Conservation (phyloP, 2,329 filamentous ascomycete genomes). For the Leptodontidium sp. region DNA sequence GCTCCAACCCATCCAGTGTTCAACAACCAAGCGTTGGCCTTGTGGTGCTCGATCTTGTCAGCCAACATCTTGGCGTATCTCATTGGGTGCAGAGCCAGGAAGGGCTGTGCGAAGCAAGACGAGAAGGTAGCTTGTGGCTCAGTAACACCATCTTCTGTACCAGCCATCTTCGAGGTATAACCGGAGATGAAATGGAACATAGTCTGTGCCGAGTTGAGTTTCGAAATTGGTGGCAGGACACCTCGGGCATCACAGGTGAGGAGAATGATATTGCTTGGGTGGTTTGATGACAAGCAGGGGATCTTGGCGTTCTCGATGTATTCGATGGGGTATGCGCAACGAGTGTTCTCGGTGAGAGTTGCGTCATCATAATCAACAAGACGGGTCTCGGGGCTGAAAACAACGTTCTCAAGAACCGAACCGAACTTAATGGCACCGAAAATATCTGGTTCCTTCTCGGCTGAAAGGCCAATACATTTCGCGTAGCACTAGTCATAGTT, state of each 20-base stretch:
- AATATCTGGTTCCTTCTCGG: slow-evolving; percentile 99
- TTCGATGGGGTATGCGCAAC: slow-evolving; percentile 98
- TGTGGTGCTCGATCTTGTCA: slow-evolving; percentile 95
- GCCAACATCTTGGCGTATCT: slow-evolving; percentile 98
- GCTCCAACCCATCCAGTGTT: slow-evolving; percentile 98
- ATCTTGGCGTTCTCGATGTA: slow-evolving; percentile 99
- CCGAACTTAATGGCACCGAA: slow-evolving; percentile 95
- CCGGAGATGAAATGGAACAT: slow-evolving; percentile 99
- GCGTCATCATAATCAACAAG: slow-evolving; percentile 94
- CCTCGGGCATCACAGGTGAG: slow-evolving; percentile 97
- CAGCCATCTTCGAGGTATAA: slow-evolving; percentile 99
- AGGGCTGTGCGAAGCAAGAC: slow-evolving; percentile 98
- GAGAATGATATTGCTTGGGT: slow-evolving; percentile 97
- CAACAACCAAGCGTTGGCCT: slow-evolving; percentile 96
- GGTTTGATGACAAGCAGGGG: slow-evolving; percentile 84
- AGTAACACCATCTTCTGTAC: slow-evolving; percentile 95
- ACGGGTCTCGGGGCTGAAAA: slow-evolving; percentile 91
- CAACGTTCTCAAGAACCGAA: slow-evolving; percentile 97
- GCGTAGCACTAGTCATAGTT: slow-evolving; percentile 76
- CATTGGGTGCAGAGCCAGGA: slow-evolving; percentile 99
- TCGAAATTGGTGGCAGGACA: slow-evolving; percentile 97
- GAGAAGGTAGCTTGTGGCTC: slow-evolving; percentile 99
- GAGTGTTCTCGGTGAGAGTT: slow-evolving; percentile 97
- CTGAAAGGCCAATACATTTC: slow-evolving; percentile 96
- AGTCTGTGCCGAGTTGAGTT: slow-evolving; percentile 91